Base-by-base conservation (phyloP, 352 stramenopile species). In the Pythium sp. region DNA sequence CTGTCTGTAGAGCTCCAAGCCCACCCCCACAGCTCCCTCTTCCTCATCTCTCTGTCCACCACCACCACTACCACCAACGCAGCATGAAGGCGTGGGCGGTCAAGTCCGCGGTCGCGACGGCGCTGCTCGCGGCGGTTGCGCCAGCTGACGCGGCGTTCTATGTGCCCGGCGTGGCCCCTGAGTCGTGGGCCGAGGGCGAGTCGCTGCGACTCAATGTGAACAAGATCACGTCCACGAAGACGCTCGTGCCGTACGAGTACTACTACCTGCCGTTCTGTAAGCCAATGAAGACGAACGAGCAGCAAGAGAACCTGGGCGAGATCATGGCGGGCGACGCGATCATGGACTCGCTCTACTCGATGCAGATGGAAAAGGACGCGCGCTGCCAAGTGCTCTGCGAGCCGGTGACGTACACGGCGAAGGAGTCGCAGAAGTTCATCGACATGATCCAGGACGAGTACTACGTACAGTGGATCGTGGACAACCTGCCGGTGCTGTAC, bases 201-300 rank as follows among this genome's bases (percentile, higher is more conserved):
- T 74, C 80, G 58, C 79, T 99, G 43, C 81, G 83, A 43, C 91
- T 99, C 54, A 98, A 98, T 71, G 97, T 99, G 18, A 99, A 99
- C 87, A 97, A 98, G 76, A 97, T 99, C 69, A 98, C 97, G 67
- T 98, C 91, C 43, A 97, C 93, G 53, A 98, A 99, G 77, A 99
- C 97, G 57, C 93, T 99, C 65, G 86, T 99, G 65, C 97, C 97
- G 54, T 99, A 98, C 78, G 97, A 99, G 78, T 99, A 99, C 78
- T 99, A 99, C 82, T 96, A 98, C 75, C 81, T 99, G 30, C 97
- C 96, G 62, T 98, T 89, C 72, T 99, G 92, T 80, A 83, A 86
- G 69, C 86, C 87, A 22, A 78, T 82, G 65, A 65, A 78, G 65
- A 97, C 91, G 26, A 84, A 94, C 51, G 87, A 95, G 73, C 80